Conservation (phyloP, 1,284 basidiomycete species). For the Ustilago tritici region DNA sequence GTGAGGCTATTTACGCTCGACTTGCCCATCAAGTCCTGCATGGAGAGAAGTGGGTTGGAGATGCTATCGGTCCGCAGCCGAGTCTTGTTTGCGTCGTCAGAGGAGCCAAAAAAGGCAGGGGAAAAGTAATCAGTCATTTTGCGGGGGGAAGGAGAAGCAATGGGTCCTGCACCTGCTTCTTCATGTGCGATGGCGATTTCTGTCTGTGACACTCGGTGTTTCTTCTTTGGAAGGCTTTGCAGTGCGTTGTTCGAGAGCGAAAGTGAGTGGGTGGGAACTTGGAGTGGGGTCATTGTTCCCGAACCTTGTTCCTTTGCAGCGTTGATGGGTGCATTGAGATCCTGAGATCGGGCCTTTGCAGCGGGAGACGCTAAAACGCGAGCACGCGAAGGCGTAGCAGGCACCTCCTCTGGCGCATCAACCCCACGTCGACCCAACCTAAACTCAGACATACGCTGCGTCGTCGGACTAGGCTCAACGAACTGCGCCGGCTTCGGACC, state of each 20-base stretch:
- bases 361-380: not conserved
- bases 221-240: conserved; percentile 50
- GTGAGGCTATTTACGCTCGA: conserved; percentile 16
- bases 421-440: conserved; percentile 8
- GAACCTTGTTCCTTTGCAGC: not conserved
- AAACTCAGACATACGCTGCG: conserved; percentile 35
- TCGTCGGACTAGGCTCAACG: conserved; percentile 42
- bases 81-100: not conserved
- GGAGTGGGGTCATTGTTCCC: conserved; percentile 13
- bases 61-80: conserved; percentile 30
- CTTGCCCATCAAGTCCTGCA: conserved; percentile 9
- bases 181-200: conserved; percentile 54
- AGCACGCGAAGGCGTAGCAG: conserved; percentile 23
- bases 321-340: too few species aligned
- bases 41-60: conserved; percentile 16
- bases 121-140: conserved; percentile 44
- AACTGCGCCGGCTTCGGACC: conserved; percentile 37
- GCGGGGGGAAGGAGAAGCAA: conserved; percentile 41
- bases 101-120: not conserved
- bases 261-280: conserved; percentile 8
- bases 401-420: not conserved
- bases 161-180: conserved; percentile 48
- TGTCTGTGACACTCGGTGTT: conserved; percentile 39
- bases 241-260: conserved; percentile 15
- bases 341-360: not conserved